Conservation (phyloP, 768 basidiomycete genomes). For the Daedalea quercina region DNA sequence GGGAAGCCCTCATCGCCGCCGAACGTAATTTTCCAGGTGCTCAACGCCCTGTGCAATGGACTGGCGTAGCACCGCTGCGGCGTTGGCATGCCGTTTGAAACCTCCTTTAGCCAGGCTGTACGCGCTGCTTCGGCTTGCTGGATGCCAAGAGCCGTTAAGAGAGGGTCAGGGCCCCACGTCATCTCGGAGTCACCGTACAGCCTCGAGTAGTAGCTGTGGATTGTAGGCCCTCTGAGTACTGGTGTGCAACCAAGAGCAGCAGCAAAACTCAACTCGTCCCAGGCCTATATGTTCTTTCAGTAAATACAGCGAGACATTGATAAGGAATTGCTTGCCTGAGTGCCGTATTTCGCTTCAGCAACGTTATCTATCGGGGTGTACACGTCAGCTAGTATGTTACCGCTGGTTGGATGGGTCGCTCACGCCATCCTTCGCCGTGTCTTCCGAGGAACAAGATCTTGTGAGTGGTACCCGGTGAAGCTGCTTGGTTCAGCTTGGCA, state of each 20-base stretch:
- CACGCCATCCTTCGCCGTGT: slow-evolving; percentile 73
- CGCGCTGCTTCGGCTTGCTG: slow-evolving; percentile 45
- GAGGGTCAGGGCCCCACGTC: slow-evolving; percentile 71
- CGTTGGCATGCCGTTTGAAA: slow-evolving; percentile 31
- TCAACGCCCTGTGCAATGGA: slow-evolving; percentile 2
- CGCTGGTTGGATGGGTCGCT: slow-evolving; percentile 16
- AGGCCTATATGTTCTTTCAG: slow-evolving; percentile 28
- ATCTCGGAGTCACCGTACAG: slow-evolving; percentile 59
- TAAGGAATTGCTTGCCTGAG: slow-evolving; percentile 22
- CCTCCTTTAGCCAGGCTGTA: slow-evolving; percentile 38
- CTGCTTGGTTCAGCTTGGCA: slow-evolving; percentile 37
- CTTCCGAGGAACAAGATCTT: slow-evolving; percentile 63
- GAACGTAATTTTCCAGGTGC: slow-evolving; percentile 4
- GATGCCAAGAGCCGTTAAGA: slow-evolving; percentile 52
- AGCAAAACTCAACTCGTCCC: slow-evolving; percentile 45
- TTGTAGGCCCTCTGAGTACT: background rate
- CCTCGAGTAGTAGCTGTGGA: slow-evolving; percentile 52
- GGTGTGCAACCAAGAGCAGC: background rate
- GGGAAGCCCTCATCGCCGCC: background rate
- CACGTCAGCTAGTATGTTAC: background rate
- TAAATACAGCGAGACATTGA: background rate
- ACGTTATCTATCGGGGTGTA: slow-evolving; percentile 49
- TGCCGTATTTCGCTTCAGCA: slow-evolving; percentile 51
- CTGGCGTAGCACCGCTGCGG: slow-evolving; percentile 48
- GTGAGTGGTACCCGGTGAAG: slow-evolving; percentile 35